Percentiles rank a stretch among this genome's conserved stretches.
Conservation (phyloP, 2,329 filamentous ascomycete genomes). For the Phoma sp. region DNA sequence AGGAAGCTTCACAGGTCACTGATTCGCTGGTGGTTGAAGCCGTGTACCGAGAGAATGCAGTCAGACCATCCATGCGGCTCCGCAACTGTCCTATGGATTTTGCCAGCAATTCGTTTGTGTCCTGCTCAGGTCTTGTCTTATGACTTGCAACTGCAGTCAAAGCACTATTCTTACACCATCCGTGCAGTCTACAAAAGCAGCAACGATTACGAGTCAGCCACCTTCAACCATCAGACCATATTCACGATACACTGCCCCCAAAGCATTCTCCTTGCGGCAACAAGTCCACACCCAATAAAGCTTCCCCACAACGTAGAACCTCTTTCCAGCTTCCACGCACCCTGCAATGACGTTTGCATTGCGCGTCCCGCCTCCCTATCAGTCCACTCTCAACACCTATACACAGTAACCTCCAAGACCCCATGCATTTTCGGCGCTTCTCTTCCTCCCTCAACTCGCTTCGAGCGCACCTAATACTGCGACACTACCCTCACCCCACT, state of each 20-base stretch:
- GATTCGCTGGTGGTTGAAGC: too few species aligned
- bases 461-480: conserved; percentile 8
- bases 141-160: not conserved
- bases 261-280: not conserved
- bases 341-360: conserved; percentile 8
- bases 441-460: not conserved
- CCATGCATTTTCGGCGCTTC: conserved; percentile 6
- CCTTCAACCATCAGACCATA: not conserved
- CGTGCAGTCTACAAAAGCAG: not conserved
- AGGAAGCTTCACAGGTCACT: not conserved
- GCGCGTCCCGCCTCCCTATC: conserved; percentile 5
- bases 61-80: not conserved
- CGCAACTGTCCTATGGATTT: not conserved
- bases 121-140: not conserved
- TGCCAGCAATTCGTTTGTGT: too few species aligned
- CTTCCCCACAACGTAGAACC: conserved; percentile 6
- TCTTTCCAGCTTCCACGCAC: not conserved
- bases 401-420: not conserved
- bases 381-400: not conserved
- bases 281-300: not conserved
- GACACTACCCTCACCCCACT: not conserved
- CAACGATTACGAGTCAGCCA: not conserved
- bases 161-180: not conserved
- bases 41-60: not conserved
- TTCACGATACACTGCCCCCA: conserved; percentile 1